A percentile compares a stretch with the other conserved stretches of the same genome.
Evolutionary conservation across 2,329 filamentous ascomycete species (phyloP).

Genomic region (Microdochium trichocladiopsis): DNA sequence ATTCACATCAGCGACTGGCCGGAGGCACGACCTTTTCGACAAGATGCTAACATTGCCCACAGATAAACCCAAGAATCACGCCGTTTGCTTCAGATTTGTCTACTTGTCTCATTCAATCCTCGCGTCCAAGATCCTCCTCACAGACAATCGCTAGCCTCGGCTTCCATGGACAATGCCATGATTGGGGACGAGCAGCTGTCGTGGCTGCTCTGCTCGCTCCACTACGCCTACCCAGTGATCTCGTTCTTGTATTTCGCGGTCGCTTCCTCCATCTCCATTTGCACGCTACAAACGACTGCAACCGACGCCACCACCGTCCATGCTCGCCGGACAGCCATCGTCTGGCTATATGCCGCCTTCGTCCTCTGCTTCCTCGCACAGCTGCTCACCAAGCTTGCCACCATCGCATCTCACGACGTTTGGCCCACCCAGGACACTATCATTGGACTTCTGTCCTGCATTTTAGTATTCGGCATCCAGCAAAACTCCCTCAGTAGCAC

Average conservation of each 20-base stretch:
- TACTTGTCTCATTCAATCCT: background rate
- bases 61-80: background rate
- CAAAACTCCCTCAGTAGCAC: slow-evolving; percentile 45
- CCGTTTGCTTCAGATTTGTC: background rate
- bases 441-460: slow-evolving; percentile 53
- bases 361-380: slow-evolving; percentile 41
- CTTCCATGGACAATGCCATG: background rate
- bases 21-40: background rate
- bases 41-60: background rate
- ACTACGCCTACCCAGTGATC: slow-evolving; percentile 51
- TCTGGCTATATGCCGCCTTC: slow-evolving; percentile 33
- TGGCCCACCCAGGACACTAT: slow-evolving; percentile 39
- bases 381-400: slow-evolving; percentile 29
- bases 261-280: slow-evolving; percentile 42
- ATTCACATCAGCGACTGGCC: background rate
- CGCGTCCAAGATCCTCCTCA: background rate
- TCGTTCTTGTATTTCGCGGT: slow-evolving; percentile 51
- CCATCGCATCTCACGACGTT: slow-evolving; percentile 21
- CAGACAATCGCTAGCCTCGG: background rate
- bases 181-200: background rate
- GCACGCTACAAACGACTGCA: slow-evolving; percentile 41
- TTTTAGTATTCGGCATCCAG: slow-evolving; percentile 57
- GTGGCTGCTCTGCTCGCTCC: slow-evolving; percentile 28
- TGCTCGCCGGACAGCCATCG: slow-evolving; percentile 33
- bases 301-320: slow-evolving; percentile 24